Evolutionary conservation across 306 rosid genomes (phyloP).

Genomic region (Lupinus albus): DNA sequence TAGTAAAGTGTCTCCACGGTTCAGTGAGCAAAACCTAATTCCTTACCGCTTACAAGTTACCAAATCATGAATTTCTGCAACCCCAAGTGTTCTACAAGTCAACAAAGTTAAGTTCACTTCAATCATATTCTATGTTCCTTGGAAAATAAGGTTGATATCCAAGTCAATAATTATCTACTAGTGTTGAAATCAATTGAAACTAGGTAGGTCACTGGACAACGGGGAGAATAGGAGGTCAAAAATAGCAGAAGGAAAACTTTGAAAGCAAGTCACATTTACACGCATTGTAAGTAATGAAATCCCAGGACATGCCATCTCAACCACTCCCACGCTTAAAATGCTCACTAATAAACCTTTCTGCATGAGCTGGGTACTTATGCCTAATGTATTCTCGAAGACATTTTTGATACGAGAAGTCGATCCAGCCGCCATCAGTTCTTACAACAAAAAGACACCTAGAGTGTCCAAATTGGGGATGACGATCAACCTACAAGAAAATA

Average conservation of each 20-base stretch:
- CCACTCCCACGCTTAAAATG: slow-evolving; percentile 62
- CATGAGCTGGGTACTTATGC: slow-evolving; percentile 63
- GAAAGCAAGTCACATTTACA: slow-evolving; percentile 30
- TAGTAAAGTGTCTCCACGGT: too few species aligned
- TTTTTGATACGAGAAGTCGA: slow-evolving; percentile 81
- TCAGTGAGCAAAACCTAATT: slow-evolving; percentile 1
- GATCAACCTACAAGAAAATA: slow-evolving; percentile 63
- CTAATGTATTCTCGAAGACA: slow-evolving; percentile 70
- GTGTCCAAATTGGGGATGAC: slow-evolving; percentile 59
- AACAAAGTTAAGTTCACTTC: slow-evolving; percentile 25
- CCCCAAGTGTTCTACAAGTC: slow-evolving; percentile 34
- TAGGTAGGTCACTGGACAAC: slow-evolving; percentile 33
- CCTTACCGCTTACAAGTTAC: slow-evolving; percentile 32
- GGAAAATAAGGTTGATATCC: slow-evolving; percentile 34
- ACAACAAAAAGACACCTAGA: slow-evolving; percentile 79
- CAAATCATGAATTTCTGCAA: slow-evolving; percentile 25
- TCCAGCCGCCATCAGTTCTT: slow-evolving; percentile 77
- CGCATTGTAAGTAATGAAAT: neutral
- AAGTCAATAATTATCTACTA: slow-evolving; percentile 49
- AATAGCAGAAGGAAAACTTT: neutral
- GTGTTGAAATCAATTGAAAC: slow-evolving; percentile 42
- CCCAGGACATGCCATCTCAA: slow-evolving; percentile 14
- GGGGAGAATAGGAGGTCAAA: neutral
- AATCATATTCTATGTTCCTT: slow-evolving; percentile 23
- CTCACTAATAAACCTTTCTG: slow-evolving; percentile 63